Conservation (phyloP, 176 grass and related monocot genomes). For the Panicum miliaceum region DNA sequence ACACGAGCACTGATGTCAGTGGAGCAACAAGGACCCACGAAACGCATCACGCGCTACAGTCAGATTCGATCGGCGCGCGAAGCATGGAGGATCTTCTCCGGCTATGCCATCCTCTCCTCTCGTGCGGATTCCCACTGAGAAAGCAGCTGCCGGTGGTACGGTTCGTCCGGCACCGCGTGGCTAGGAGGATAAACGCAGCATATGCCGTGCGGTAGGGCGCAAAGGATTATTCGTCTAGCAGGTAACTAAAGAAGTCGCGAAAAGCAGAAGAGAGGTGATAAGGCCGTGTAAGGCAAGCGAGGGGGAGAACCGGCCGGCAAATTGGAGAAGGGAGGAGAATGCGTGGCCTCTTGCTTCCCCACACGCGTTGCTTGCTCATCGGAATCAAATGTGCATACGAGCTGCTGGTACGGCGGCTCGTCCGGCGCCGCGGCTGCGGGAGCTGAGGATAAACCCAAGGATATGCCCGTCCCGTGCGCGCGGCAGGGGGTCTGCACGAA, state of each 20-base stretch:
- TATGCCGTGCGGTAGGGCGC: not conserved
- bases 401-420: not conserved
- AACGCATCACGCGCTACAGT: not conserved
- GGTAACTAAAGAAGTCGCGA: not conserved
- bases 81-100: not conserved
- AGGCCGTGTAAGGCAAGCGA: constrained; percentile 1
- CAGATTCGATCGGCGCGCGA: not conserved
- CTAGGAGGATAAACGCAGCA: not conserved
- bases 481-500: not conserved
- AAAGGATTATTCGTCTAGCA: not conserved
- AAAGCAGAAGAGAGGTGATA: not conserved
- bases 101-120: not conserved
- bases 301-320: not conserved
- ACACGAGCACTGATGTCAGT: not conserved
- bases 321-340: no score
- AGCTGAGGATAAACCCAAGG: not conserved
- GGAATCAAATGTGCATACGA: not conserved
- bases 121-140: constrained; percentile 2
- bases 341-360: no score
- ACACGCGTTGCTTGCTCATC: constrained; percentile 4
- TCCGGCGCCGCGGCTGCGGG: not conserved
- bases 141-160: not conserved
- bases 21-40: not conserved
- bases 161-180: not conserved
- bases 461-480: not conserved